Base-by-base conservation (phyloP, 1,139 yeast genomes). In the Candida tropicalis region DNA sequence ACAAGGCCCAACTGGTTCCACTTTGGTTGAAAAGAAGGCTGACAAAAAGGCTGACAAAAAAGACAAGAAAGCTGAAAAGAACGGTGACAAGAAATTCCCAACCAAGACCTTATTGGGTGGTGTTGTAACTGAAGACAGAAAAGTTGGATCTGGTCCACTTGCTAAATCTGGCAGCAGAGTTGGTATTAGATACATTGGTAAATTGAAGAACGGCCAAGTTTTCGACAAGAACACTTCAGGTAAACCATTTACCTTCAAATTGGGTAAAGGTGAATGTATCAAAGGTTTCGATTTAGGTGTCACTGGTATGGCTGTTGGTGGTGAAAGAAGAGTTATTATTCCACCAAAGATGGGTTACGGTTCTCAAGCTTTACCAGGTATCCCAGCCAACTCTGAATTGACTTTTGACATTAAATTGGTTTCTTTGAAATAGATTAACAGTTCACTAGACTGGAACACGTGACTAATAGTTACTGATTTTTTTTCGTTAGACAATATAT, bases 211-310 rank as follows among this genome's bases (percentile, higher is more conserved):
- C 74, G 99, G 98, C 56, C 88, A 87, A 67, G 93, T 87, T 38
- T 93, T 93, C 59, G 99, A 93, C 78, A 90, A 93, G 70, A 93
- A 93, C 82, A 90, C 97, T 57, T 79, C 85, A 54, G 99, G 99
- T 58, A 91, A 89, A 76, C 99, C 99, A 60, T 93, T 95, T 68
- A 70, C 74, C 52, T 95, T 93, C 72, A 82, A 81, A 53, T 81
- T 93, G 57, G 99, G 99, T 59, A 88, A 87, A 68, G 99, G 99
- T 63, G 98, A 95, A 73, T 97, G 96, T 61, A 95, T 95, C 76
- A 89, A 88, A 70, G 99, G 98, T 52, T 93, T 96, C 86, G 99
- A 93, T 66, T 79, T 91, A 59, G 99, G 99, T 77, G 95, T 93
- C 58, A 89, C 91, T 46, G 99, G 99, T 66, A 91, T 95, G 98